Evolutionary conservation across 306 rosid species (phyloP), one percentile per base, ranked within the genome.

Genomic region (Lagenaria siceraria): DNA sequence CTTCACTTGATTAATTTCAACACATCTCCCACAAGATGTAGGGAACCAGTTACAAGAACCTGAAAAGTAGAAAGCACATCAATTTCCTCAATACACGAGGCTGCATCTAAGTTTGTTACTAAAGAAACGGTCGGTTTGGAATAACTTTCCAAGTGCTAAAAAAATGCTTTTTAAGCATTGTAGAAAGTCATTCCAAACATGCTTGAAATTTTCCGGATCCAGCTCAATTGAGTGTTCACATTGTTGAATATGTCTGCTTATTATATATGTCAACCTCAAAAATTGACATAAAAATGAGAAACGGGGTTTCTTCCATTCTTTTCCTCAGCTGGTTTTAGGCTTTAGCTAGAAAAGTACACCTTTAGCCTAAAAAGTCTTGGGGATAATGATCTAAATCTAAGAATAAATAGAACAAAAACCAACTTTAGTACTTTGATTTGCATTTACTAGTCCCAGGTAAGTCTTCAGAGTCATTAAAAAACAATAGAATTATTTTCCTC

Each of bases 41-140:
- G 62, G 64, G 97, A 95, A 74, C 98, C 97, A 7, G 97, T 90
- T 55, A 95, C 97, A 61, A 95, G 96, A 69, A 95, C 97, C 98
- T 95, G 88, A 78, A 71, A 54, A 62, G 79, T 69, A 24, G 38
- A 42, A 75, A 75, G 55, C 53, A 21, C 8, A 2, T 1, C 15
- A 25, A 15, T 21, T 24, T 19, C 13, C n/a, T 70, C 19, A 7
- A 43, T 43, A 19, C 27, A 33, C 8, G 48, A 63, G 46, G 46
- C 46, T 31, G 14, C 46, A 21, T 64, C 48, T 19, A 19, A 35
- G 48, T 35, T 64, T 7, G 7, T 15, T 33, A 48, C 24, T 35
- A 64, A 4, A 14, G 40, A 29, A 61, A 46, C 17, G 21, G 55
- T 51, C 9, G 8, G 21, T 49, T 49, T 14, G n/a, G 54, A 5